Base-by-base conservation (phyloP, 2,329 filamentous ascomycete genomes). In the Dryadomyces sulphureus region DNA sequence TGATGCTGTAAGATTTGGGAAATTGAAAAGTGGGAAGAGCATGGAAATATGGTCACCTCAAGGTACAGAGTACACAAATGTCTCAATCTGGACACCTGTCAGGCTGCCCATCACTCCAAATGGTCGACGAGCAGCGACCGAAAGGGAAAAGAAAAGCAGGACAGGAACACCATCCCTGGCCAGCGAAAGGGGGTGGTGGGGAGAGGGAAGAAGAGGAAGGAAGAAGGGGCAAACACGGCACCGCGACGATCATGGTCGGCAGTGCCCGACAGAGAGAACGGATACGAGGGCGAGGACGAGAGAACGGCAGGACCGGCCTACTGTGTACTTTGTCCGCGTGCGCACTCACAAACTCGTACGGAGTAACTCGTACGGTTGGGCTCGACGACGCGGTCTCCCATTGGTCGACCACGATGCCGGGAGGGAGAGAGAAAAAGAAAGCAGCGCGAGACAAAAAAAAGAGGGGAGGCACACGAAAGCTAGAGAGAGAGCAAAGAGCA, bases 221-320 rank as follows among this genome's bases (percentile, higher is more conserved):
- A 14, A 32, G 27, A 4, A 8, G 27, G 16, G 16, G 27, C 11
- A 32, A 32, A 32, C 27, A 32, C 11, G 27, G 16, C 27, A 32
- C 19, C 38, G 27, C 35, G 47, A 45, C 48, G 45, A 49, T 45
- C 45, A 32, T 35, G 41, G 32, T 24, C 41, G 38, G 46, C 41
- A 47, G 46, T 44, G 36, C 36, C 41, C 35, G 41, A 41, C n/a
- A n/a, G n/a, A n/a, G n/a, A n/a, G n/a, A n/a, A n/a, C n/a, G n/a
- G n/a, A n/a, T n/a, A n/a, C n/a, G n/a, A n/a, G n/a, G n/a, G n/a
- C n/a, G n/a, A n/a, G n/a, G n/a, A n/a, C n/a, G n/a, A n/a, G n/a
- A n/a, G n/a, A n/a, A n/a, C n/a, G n/a, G n/a, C n/a, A n/a, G n/a
- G n/a, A n/a, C n/a, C n/a, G n/a, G n/a, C n/a, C n/a, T n/a, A n/a